Conservation (phyloP, 2,329 filamentous ascomycete species). For the Sporothrix protearum region DNA sequence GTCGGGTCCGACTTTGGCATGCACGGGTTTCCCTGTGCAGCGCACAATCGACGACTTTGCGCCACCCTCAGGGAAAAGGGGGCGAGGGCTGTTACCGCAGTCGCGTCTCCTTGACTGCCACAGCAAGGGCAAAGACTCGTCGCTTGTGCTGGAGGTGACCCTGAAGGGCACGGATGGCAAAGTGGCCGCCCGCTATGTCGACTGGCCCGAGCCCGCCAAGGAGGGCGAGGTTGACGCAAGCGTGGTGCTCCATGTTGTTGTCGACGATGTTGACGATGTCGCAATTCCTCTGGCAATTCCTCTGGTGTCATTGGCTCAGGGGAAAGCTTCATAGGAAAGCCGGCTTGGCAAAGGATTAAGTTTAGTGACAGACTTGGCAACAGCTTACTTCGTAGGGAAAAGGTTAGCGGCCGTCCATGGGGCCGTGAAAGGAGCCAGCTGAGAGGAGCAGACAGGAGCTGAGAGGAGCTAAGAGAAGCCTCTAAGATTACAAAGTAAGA, state of each 20-base stretch:
- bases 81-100: constrained; percentile 74
- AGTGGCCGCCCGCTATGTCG: constrained; percentile 60
- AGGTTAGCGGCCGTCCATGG: not conserved
- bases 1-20: constrained; percentile 96
- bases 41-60: constrained; percentile 73
- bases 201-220: constrained; percentile 63
- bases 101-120: constrained; percentile 89
- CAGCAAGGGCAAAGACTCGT: constrained; percentile 69
- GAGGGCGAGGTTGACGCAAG: not conserved
- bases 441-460: not conserved
- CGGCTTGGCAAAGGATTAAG: not conserved
- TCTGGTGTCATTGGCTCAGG: constrained; percentile 2
- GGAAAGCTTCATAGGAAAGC: too few relatives aligned
- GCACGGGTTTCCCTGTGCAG: constrained; percentile 83
- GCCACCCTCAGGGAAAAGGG: constrained; percentile 51
- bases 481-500: not conserved
- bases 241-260: not conserved
- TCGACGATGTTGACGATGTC: not conserved
- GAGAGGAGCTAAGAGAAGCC: not conserved
- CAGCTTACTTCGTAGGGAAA: too few relatives aligned
- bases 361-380: not conserved
- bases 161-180: not conserved
- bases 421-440: not conserved
- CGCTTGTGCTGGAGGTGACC: constrained; percentile 44
- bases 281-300: not conserved